These are phyloP conservation scores for Macrolepiota albuminosa DNA, from an alignment of 768 basidiomycete species.

Conservation along the genomic window DNA sequence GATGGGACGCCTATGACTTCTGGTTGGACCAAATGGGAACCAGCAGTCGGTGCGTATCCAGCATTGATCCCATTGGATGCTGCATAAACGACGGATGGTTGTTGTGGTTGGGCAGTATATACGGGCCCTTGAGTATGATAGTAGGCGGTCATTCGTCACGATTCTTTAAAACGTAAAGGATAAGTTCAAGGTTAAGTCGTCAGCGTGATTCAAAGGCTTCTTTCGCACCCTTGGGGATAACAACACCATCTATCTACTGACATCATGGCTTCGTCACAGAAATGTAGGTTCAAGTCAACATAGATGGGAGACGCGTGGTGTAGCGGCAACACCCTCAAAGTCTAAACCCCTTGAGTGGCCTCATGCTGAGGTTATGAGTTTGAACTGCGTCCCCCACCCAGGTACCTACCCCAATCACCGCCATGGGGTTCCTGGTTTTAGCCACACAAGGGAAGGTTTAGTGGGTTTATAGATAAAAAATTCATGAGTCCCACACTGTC, in stretches of 20 bases:
- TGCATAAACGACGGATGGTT: constrained; percentile 28
- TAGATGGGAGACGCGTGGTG: too few relatives aligned
- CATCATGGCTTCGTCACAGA: too few relatives aligned
- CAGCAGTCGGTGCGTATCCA: constrained; percentile 11
- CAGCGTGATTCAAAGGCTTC: constrained; percentile 1
- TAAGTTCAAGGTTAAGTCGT: background rate
- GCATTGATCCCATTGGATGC: constrained; percentile 18
- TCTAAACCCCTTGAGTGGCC: too few relatives aligned
- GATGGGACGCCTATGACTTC: constrained; percentile 13
- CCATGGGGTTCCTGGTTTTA: too few relatives aligned
- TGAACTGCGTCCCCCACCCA: too few relatives aligned
- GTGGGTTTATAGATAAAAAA: too few relatives aligned
- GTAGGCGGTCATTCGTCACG: constrained; percentile 23
- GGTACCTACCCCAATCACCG: too few relatives aligned
- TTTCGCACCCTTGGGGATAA: constrained; percentile 6
- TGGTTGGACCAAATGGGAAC: constrained; percentile 13
- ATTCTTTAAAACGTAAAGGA: background rate
- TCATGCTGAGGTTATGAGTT: too few relatives aligned
- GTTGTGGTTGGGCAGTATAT: constrained; percentile 13
- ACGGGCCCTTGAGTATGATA: constrained; percentile 34
- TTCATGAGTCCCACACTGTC: too few relatives aligned
- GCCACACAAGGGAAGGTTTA: too few relatives aligned
- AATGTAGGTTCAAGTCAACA: too few relatives aligned
- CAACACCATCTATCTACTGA: background rate
- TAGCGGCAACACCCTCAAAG: too few relatives aligned